phyloP scores from a whole-genome alignment of 116 monocot genomes.

The Cymodocea nodosa region DNA sequence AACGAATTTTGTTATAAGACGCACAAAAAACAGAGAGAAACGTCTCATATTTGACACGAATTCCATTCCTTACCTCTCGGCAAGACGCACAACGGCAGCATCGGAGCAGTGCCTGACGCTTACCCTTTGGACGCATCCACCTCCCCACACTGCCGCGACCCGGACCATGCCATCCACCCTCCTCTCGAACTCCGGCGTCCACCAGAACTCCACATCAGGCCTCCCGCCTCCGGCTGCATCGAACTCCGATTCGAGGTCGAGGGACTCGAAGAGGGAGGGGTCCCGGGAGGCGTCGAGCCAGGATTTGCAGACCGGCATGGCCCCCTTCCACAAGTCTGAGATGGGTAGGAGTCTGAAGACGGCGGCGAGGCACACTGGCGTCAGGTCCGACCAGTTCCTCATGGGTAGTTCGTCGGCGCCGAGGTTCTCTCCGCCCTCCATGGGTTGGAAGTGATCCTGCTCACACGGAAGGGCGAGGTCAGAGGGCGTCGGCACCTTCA shows the following conservation, averaged over 20 bases:
- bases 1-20: too few species aligned
- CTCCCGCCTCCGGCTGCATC: conserved; percentile 19
- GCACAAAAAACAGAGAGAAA: background rate
- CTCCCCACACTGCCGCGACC: conserved; percentile 30
- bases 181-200: conserved; percentile 73
- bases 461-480: background rate
- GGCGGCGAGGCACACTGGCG: conserved; percentile 41
- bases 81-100: conserved; percentile 24
- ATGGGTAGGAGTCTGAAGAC: conserved; percentile 47
- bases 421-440: background rate
- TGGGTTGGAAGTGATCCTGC: too few species aligned
- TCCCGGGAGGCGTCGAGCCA: conserved; percentile 67
- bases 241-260: conserved; percentile 69
- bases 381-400: conserved; percentile 52
- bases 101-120: conserved; percentile 82
- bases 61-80: conserved; percentile 39
- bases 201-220: conserved; percentile 48
- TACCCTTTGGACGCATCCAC: conserved; percentile 24
- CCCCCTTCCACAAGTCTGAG: conserved; percentile 42
- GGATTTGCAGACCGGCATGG: conserved; percentile 39
- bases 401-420: background rate
- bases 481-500: too few species aligned
- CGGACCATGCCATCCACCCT: conserved; percentile 61
- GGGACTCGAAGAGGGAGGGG: conserved; percentile 31
- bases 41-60: background rate